phyloP scores from a whole-genome alignment of 805 yeast genomes.

The Saccharomycopsis oosterbeekiorum region DNA sequence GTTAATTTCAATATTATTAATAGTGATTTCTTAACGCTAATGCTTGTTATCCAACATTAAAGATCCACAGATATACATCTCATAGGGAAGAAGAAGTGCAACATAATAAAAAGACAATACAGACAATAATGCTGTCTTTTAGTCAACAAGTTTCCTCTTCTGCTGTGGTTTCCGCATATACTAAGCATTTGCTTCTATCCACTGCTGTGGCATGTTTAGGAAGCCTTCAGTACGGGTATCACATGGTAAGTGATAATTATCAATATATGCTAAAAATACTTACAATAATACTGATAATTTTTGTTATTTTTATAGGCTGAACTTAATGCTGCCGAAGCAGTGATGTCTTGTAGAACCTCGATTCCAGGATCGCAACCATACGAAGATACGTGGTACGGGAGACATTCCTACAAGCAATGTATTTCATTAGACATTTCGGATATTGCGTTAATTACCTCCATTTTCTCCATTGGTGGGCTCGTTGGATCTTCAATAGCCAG shows the following conservation, averaged over 20 bases:
- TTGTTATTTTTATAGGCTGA: slow-evolving; percentile 46
- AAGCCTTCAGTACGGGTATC: slow-evolving; percentile 86
- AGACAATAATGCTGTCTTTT: background rate
- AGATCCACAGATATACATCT: too few relatives aligned
- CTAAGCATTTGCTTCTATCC: slow-evolving; percentile 32
- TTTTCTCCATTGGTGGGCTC: slow-evolving; percentile 82
- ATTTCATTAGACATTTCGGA: slow-evolving; percentile 46
- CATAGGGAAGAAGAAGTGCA: too few relatives aligned
- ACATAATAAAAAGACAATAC: too few relatives aligned
- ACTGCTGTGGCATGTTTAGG: slow-evolving; percentile 61
- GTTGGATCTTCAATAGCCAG: slow-evolving; percentile 67
- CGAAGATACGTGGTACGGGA: slow-evolving; percentile 30
- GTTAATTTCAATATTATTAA: too few relatives aligned
- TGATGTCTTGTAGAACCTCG: slow-evolving; percentile 44
- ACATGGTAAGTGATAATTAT: slow-evolving; percentile 39
- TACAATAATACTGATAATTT: background rate
- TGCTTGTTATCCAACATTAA: too few relatives aligned
- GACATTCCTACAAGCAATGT: slow-evolving; percentile 31
- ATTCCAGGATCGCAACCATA: slow-evolving; percentile 21
- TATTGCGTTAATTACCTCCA: slow-evolving; percentile 65
- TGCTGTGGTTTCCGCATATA: slow-evolving; percentile 15
- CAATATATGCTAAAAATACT: background rate
- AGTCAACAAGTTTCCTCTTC: background rate
- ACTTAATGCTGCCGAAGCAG: slow-evolving; percentile 78
- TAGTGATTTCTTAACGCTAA: too few relatives aligned